Evolutionary conservation across 495 filamentous ascomycete species (phyloP).

Genomic region (Penicillium canescens): DNA sequence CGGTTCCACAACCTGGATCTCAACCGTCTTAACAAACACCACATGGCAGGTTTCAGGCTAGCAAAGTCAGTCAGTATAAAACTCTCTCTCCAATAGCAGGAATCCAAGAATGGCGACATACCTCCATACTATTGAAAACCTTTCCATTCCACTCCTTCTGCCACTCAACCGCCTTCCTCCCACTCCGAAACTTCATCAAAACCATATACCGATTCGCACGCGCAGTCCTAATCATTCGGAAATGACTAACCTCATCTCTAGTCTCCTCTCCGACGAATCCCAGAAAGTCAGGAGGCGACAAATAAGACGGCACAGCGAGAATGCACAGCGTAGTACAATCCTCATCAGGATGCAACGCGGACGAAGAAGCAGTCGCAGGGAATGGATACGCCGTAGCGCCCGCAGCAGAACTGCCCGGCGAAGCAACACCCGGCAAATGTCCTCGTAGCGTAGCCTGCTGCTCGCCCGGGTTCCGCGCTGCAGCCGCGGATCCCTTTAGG

Average conservation of each 20-base stretch:
- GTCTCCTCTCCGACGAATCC: slow-evolving; percentile 92
- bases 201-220: slow-evolving; percentile 93
- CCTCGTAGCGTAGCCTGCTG: slow-evolving; percentile 6
- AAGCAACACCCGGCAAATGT: neutral
- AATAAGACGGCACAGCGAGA: slow-evolving; percentile 89
- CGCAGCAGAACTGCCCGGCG: neutral
- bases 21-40: slow-evolving; percentile 89
- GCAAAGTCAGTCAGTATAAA: slow-evolving; percentile 19
- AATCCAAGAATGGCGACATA: slow-evolving; percentile 38
- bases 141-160: slow-evolving; percentile 90
- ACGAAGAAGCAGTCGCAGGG: slow-evolving; percentile 20
- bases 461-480: slow-evolving; percentile 32
- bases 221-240: slow-evolving; percentile 90
- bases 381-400: slow-evolving; percentile 22
- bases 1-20: slow-evolving; percentile 50
- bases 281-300: slow-evolving; percentile 87
- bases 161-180: slow-evolving; percentile 73
- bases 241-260: slow-evolving; percentile 86
- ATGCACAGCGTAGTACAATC: slow-evolving; percentile 92
- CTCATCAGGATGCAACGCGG: slow-evolving; percentile 39
- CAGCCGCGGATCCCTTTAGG: slow-evolving; percentile 44
- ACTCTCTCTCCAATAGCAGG: slow-evolving; percentile 1
- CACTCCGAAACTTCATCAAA: slow-evolving; percentile 89
- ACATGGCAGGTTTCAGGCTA: slow-evolving; percentile 97
- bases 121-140: slow-evolving; percentile 92